A percentile compares a stretch with the other conserved stretches of the same genome.
Evolutionary conservation across 75 land plant species (phyloP).

Genomic region (Selaginella tamariscina): DNA sequence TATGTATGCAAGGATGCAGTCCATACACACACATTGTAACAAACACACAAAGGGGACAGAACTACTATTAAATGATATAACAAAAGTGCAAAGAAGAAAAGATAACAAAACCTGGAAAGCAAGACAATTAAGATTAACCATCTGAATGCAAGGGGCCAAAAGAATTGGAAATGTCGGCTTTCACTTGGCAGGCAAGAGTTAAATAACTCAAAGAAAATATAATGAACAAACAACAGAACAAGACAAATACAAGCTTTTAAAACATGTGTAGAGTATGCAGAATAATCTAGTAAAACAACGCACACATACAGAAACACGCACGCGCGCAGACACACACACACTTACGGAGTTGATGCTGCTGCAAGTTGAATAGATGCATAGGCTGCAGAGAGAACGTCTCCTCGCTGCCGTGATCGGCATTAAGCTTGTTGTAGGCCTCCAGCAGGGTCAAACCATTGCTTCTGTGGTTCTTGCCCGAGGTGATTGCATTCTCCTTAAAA

Average conservation of each 20-base stretch:
- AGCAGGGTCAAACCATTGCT: constrained; percentile 22
- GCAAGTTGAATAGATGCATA: not conserved
- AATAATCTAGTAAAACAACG: not conserved
- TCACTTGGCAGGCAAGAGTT: not conserved
- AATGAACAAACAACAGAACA: too few relatives aligned
- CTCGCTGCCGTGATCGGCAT: not conserved
- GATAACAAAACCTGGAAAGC: too few relatives aligned
- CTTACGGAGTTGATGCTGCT: not conserved
- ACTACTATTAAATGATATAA: too few relatives aligned
- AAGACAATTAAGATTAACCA: too few relatives aligned
- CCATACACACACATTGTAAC: too few relatives aligned
- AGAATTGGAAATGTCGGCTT: not conserved
- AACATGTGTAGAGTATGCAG: not conserved
- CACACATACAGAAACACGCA: too few relatives aligned
- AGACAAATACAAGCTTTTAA: too few relatives aligned
- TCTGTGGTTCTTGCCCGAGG: constrained; percentile 14
- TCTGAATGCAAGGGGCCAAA: too few relatives aligned
- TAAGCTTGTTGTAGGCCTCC: constrained; percentile 20
- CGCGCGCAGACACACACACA: not conserved
- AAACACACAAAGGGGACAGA: too few relatives aligned
- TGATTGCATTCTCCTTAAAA: constrained; percentile 5
- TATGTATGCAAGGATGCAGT: too few relatives aligned
- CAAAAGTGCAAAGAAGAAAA: too few relatives aligned
- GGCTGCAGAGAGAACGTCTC: not conserved
- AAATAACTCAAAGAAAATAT: too few relatives aligned